These are phyloP conservation scores for Suillus luteus DNA, from an alignment of 768 basidiomycete genomes.

Conservation along the genomic window DNA sequence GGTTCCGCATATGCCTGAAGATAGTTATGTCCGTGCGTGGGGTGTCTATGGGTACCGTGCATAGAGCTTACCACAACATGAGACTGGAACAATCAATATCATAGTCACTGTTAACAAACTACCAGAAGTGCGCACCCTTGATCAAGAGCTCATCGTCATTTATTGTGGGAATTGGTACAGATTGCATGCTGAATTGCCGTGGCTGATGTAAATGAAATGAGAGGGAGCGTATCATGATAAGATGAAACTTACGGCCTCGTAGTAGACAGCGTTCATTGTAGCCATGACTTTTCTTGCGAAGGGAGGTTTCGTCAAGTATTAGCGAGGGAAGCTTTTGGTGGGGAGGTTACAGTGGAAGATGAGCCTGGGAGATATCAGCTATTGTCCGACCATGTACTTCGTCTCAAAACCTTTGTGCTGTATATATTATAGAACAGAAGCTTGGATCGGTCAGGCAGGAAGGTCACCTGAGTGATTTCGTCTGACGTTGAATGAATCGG, in stretches of 20 bases:
- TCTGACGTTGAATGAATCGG: neutral
- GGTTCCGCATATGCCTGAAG: constrained; percentile 56
- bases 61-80: constrained; percentile 42
- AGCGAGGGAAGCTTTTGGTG: neutral
- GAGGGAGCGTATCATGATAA: neutral
- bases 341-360: neutral
- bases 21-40: neutral
- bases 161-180: constrained; percentile 53
- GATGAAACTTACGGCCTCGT: constrained; percentile 39
- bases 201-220: constrained; percentile 34
- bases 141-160: constrained; percentile 58
- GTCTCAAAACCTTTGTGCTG: neutral
- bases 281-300: neutral
- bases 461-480: constrained; percentile 3
- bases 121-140: constrained; percentile 43
- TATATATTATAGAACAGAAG: constrained; percentile 3
- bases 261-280: constrained; percentile 52
- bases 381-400: constrained; percentile 6
- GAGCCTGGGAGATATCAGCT: constrained; percentile 20
- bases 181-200: constrained; percentile 52
- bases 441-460: constrained; percentile 3
- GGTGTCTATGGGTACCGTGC: constrained; percentile 9
- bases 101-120: constrained; percentile 12
- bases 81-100: constrained; percentile 30
- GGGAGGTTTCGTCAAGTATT: neutral